These are phyloP conservation scores for Annona squamosa DNA, from an alignment of 164 flowering plant genomes.

Conservation along the genomic window DNA sequence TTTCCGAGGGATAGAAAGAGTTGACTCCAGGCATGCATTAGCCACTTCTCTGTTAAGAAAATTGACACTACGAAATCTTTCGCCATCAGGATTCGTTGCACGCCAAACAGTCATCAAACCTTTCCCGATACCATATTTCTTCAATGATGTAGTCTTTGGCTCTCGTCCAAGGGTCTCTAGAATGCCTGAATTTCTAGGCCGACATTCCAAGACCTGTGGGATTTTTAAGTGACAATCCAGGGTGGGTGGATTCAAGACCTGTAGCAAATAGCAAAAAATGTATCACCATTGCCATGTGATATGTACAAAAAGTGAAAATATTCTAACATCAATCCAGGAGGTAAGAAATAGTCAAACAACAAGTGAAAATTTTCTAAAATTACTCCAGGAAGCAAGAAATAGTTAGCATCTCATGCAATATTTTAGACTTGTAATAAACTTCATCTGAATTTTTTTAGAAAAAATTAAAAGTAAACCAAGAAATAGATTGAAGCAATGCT, in stretches of 20 bases:
- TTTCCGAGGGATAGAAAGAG: conserved; percentile 12
- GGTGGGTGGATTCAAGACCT: conserved; percentile 26
- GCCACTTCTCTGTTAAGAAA: conserved; percentile 11
- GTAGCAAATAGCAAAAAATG: neutral
- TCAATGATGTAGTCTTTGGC: conserved; percentile 24
- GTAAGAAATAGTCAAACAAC: too few relatives aligned
- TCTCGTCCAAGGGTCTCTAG: conserved; percentile 11
- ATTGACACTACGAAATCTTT: conserved; percentile 32
- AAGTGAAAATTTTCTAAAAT: neutral
- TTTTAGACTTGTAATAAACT: too few relatives aligned
- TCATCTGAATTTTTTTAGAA: too few relatives aligned
- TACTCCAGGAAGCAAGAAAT: neutral
- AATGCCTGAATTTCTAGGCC: neutral
- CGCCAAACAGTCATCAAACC: conserved; percentile 76
- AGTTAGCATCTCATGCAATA: neutral
- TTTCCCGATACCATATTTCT: conserved; percentile 71
- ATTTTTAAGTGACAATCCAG: neutral
- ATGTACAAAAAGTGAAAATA: neutral
- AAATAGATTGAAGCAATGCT: too few relatives aligned
- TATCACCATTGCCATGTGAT: neutral
- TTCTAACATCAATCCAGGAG: neutral
- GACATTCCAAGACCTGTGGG: neutral
- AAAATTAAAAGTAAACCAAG: too few relatives aligned
- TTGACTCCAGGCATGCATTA: conserved; percentile 9
- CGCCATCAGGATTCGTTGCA: conserved; percentile 38